A percentile compares a stretch with the other conserved stretches of the same genome.
Evolutionary conservation across 2,329 filamentous ascomycete species (phyloP).

Genomic region (Pseudocercospora musae): DNA sequence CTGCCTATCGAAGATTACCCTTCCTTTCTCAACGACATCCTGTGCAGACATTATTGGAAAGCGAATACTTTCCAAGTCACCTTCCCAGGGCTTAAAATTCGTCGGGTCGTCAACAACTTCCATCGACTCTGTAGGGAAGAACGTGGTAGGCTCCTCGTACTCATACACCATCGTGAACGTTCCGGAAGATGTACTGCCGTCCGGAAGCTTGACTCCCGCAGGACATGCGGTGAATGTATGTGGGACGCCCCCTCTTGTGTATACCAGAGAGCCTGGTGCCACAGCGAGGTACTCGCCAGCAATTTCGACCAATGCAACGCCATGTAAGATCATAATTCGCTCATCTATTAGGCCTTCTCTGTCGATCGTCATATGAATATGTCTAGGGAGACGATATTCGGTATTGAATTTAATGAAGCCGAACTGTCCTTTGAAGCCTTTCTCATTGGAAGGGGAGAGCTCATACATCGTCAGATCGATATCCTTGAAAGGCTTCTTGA

Average conservation of each 20-base stretch:
- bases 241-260: constrained; percentile 23
- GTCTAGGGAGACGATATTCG: constrained; percentile 22
- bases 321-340: constrained; percentile 23
- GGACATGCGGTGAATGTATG: constrained; percentile 28
- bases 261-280: constrained; percentile 23
- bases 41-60: constrained; percentile 20
- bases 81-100: constrained; percentile 21
- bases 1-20: constrained; percentile 16
- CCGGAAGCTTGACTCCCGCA: constrained; percentile 21
- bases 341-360: constrained; percentile 20
- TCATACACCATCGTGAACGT: constrained; percentile 28
- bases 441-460: constrained; percentile 19
- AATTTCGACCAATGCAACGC: constrained; percentile 22
- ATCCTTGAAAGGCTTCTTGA: constrained; percentile 26
- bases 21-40: constrained; percentile 18
- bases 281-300: constrained; percentile 20
- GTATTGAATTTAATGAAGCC: constrained; percentile 24
- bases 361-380: constrained; percentile 25
- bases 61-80: constrained; percentile 20
- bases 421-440: constrained; percentile 20
- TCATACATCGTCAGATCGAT: constrained; percentile 24
- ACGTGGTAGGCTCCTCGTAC: constrained; percentile 24
- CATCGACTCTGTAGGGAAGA: constrained; percentile 22
- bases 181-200: constrained; percentile 21
- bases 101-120: constrained; percentile 10